phyloP scores from a whole-genome alignment of 2,329 filamentous ascomycete species.

The Colletotrichum karsti region DNA sequence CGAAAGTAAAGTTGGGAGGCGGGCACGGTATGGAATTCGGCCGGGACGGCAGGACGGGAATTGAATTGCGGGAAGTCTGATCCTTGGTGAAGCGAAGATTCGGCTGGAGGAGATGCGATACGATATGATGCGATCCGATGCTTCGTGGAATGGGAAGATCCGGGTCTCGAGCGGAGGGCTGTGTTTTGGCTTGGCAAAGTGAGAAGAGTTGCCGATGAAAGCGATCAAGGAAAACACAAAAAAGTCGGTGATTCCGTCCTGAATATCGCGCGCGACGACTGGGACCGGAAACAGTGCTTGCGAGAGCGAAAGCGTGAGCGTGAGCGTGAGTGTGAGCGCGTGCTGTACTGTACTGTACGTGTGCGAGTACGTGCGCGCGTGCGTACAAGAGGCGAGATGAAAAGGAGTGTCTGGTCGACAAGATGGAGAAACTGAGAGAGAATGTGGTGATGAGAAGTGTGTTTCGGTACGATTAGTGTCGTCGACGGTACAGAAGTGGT shows the following conservation, averaged over 20 bases:
- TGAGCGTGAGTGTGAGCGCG: neutral
- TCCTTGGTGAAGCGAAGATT: neutral
- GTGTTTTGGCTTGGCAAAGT: conserved; percentile 5
- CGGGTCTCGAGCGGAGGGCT: neutral
- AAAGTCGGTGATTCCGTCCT: neutral
- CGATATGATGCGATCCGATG: conserved; percentile 10
- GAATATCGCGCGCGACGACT: neutral
- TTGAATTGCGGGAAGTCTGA: conserved; percentile 1
- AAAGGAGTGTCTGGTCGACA: conserved; percentile 5
- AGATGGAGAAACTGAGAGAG: conserved; percentile 9
- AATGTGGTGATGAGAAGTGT: conserved; percentile 24
- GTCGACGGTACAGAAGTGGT: neutral
- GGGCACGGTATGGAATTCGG: conserved; percentile 1
- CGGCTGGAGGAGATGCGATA: neutral
- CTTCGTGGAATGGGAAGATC: conserved; percentile 13
- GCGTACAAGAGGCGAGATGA: conserved; percentile 17
- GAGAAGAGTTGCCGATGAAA: neutral
- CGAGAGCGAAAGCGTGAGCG: neutral
- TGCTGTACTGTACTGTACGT: neutral
- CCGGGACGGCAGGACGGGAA: neutral
- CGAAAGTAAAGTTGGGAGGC: neutral
- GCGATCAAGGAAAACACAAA: neutral
- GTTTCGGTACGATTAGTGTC: conserved; percentile 24
- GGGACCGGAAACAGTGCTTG: neutral
- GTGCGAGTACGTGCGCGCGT: neutral